Evolutionary conservation across 306 rosid species (phyloP).

Genomic region (Potentilla sterilis): DNA sequence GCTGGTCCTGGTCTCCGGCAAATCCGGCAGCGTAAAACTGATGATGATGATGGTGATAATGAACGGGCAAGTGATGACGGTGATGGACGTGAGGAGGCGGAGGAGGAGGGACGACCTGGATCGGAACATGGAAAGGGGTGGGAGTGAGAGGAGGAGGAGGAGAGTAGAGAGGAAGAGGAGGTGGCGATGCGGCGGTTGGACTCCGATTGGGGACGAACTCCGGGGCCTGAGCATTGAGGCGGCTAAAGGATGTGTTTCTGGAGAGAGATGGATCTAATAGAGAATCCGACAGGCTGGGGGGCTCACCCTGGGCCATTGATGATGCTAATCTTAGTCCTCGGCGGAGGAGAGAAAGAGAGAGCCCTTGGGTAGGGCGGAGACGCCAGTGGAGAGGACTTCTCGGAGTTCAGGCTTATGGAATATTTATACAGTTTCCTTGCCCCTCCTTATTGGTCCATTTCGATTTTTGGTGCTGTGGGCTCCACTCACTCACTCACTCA

Average conservation of each 20-base stretch:
- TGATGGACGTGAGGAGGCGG: constrained; percentile 37
- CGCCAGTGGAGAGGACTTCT: constrained; percentile 36
- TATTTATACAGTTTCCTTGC: constrained; percentile 21
- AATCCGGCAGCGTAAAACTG: constrained; percentile 33
- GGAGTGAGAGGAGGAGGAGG: constrained; percentile 54
- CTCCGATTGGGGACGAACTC: constrained; percentile 67
- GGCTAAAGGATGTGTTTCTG: constrained; percentile 60
- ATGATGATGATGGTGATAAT: constrained; percentile 48
- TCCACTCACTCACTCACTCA: neutral
- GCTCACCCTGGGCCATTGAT: constrained; percentile 58
- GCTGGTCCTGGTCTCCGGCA: constrained; percentile 42
- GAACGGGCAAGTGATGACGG: constrained; percentile 49
- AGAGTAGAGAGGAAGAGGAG: constrained; percentile 44
- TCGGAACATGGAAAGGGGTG: constrained; percentile 47
- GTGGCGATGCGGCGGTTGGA: constrained; percentile 43
- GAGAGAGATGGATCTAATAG: constrained; percentile 51
- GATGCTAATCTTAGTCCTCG: neutral
- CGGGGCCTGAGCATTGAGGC: constrained; percentile 91
- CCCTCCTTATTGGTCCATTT: neutral
- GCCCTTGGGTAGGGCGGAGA: no score
- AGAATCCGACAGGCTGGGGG: constrained; percentile 34
- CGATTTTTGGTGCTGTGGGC: neutral
- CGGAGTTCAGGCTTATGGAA: neutral
- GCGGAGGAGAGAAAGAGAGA: no score
- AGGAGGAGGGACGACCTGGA: constrained; percentile 49